Percentiles rank a stretch among this genome's conserved stretches.
Evolutionary conservation across 495 filamentous ascomycete genomes (phyloP).

Genomic region (Corynascus novoguineensis): DNA sequence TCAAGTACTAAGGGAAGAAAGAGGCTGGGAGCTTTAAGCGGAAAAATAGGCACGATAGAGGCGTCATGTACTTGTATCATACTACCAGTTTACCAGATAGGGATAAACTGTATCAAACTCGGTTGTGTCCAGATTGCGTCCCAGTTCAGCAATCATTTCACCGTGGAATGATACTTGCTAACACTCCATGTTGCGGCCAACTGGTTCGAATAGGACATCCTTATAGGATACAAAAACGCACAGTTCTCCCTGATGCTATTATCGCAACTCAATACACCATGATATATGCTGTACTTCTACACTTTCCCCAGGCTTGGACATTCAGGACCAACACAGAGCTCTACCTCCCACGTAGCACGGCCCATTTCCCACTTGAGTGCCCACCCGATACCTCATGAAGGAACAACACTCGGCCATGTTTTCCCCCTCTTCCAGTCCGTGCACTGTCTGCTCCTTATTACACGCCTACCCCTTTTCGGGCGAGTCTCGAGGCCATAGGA

Average conservation of each 20-base stretch:
- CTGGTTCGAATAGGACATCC: background rate
- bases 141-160: background rate
- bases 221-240: background rate
- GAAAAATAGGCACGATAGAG: background rate
- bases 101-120: conserved; percentile 8
- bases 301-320: background rate
- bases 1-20: conserved; percentile 14
- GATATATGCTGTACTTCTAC: conserved; percentile 3
- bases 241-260: background rate
- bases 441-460: too few relatives aligned
- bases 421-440: too few relatives aligned
- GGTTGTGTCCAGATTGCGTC: background rate
- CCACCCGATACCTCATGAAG: too few relatives aligned
- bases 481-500: too few relatives aligned
- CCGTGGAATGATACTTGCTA: too few relatives aligned
- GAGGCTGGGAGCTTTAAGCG: background rate
- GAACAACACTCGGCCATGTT: too few relatives aligned
- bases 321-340: background rate
- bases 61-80: conserved; percentile 23
- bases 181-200: too few relatives aligned
- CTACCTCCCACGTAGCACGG: too few relatives aligned
- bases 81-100: conserved; percentile 12
- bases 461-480: too few relatives aligned
- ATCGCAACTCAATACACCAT: conserved; percentile 13
- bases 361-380: too few relatives aligned